Evolutionary conservation across 192 early-diverging fungal genomes (phyloP).

Genomic region (Backusella tuberculispora): DNA sequence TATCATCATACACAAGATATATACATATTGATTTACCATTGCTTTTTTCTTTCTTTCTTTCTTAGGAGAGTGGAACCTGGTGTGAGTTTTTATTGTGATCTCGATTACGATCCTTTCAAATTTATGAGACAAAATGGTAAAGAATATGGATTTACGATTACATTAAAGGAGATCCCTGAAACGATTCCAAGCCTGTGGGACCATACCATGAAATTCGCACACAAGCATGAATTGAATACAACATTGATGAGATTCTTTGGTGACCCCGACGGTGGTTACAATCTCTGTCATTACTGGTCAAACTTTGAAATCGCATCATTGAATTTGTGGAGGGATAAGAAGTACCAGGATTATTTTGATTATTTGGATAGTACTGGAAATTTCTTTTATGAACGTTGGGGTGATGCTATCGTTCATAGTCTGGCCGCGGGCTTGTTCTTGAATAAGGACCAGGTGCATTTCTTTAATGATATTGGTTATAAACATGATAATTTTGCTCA

Average conservation of each 20-base stretch:
- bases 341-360: conserved; percentile 62
- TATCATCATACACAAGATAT: conserved; percentile 17
- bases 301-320: conserved; percentile 80
- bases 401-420: conserved; percentile 78
- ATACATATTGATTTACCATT: not conserved
- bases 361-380: conserved; percentile 66
- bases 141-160: conserved; percentile 61
- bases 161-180: conserved; percentile 49
- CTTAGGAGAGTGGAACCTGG: conserved; percentile 60
- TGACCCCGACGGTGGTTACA: conserved; percentile 48
- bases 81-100: conserved; percentile 61
- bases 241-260: conserved; percentile 35
- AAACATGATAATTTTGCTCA: conserved; percentile 42
- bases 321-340: conserved; percentile 55
- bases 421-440: conserved; percentile 63
- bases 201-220: conserved; percentile 37
- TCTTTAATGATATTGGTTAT: conserved; percentile 76
- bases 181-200: conserved; percentile 65
- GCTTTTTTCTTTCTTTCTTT: conserved; percentile 48
- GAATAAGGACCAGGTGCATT: conserved; percentile 63
- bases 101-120: conserved; percentile 63
- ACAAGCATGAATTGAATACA: conserved; percentile 37
- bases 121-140: conserved; percentile 62
- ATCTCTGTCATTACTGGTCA: conserved; percentile 77
- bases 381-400: conserved; percentile 82